These are phyloP conservation scores for Monilinia fructigena DNA, from an alignment of 2,329 filamentous ascomycete genomes.

Conservation along the genomic window DNA sequence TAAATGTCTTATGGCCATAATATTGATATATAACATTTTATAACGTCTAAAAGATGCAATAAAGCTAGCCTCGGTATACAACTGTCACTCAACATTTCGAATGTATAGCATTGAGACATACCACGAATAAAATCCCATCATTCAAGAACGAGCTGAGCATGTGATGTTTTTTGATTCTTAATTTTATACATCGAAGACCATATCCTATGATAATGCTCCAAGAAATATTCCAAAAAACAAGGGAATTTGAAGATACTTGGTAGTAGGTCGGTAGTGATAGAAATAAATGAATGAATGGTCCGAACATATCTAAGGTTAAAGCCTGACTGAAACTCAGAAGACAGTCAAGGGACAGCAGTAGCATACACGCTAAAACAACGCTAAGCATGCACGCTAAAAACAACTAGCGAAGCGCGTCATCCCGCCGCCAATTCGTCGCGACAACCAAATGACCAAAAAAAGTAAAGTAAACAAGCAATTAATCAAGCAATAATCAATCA, in stretches of 20 bases:
- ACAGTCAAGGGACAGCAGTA: not conserved
- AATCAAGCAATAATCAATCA: not conserved
- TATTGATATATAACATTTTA: no score
- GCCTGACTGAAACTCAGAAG: not conserved
- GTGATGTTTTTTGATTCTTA: no score
- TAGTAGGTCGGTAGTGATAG: not conserved
- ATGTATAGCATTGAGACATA: no score
- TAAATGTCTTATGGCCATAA: no score
- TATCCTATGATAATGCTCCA: not conserved
- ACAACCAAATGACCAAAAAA: slow-evolving; percentile 11
- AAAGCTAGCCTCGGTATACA: not conserved
- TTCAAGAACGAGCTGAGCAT: not conserved
- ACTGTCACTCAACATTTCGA: not conserved
- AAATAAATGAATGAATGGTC: not conserved
- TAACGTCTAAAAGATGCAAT: no score
- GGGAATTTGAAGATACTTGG: not conserved
- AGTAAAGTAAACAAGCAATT: slow-evolving; percentile 1
- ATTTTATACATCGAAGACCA: no score
- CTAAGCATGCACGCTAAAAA: slow-evolving; percentile 4
- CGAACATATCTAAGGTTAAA: not conserved
- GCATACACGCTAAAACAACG: not conserved
- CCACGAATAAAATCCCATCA: not conserved
- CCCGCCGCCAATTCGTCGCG: not conserved
- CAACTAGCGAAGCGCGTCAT: slow-evolving; percentile 3
- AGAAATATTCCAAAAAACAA: not conserved